Evolutionary conservation across 192 early-diverging fungal species (phyloP).

Genomic region (Coemansia pectinata): DNA sequence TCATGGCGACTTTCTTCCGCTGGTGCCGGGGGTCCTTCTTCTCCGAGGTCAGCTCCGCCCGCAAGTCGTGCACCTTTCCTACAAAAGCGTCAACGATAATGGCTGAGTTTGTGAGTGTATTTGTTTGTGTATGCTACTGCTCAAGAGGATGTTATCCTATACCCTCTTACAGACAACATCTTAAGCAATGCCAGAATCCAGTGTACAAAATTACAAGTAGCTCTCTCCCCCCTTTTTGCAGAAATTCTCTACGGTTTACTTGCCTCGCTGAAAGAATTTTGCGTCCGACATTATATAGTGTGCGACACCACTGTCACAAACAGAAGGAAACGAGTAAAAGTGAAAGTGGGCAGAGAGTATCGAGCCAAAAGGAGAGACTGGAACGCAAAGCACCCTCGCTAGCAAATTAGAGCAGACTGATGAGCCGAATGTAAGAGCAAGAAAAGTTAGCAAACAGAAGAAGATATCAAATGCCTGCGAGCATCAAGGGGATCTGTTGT

Average conservation of each 20-base stretch:
- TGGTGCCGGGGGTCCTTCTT: conserved; percentile 79
- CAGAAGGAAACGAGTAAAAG: background rate
- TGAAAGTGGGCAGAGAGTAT: background rate
- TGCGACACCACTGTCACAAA: background rate
- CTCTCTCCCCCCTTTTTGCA: background rate
- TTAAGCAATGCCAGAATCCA: background rate
- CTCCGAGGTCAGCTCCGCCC: conserved; percentile 81
- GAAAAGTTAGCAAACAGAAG: background rate
- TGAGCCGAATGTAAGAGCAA: background rate
- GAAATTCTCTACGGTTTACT: conserved; percentile 16
- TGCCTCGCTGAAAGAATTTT: conserved; percentile 78
- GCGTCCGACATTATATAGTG: conserved; percentile 64
- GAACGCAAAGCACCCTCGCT: background rate
- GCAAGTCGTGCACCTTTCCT: conserved; percentile 92
- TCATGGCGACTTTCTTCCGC: conserved; percentile 83
- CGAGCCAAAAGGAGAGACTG: background rate
- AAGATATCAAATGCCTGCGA: background rate
- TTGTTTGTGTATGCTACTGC: background rate
- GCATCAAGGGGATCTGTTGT: background rate
- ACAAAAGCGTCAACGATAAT: conserved; percentile 7
- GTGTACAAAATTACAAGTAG: background rate
- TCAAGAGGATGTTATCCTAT: background rate
- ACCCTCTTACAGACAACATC: background rate
- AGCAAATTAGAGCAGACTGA: background rate
- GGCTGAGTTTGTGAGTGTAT: background rate